Base-by-base conservation (phyloP, 2,329 filamentous ascomycete species). In the Talaromyces sp. region DNA sequence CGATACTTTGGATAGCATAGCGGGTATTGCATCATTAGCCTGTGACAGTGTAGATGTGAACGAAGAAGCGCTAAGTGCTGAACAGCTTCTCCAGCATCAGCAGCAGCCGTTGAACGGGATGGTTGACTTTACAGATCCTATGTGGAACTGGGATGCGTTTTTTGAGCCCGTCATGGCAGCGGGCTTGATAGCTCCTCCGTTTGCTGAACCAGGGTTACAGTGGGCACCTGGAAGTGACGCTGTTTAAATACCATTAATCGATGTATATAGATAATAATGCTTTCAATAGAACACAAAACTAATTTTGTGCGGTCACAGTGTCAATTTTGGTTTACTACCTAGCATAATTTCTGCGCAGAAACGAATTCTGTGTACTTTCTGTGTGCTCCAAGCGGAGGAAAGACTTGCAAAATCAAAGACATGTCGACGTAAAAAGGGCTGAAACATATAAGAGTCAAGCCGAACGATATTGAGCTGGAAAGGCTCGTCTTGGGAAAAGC, bases 1-100 rank as follows among this genome's bases (percentile, higher is more conserved):
- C 7, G 59, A 55, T 1, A 50, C 66, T 38, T 58, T 70, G 6
- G 68, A 69, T 21, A n/a, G 52, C 26, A 53, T 54, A n/a, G 41
- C 53, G 11, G 17, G 55, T 14, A 17, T 29, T 52, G 14, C 24
- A 52, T 11, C 24, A 9, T 17, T n/a, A 10, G 24, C 29, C 12
- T 14, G 3, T 41, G 53, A 55, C 38, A 35, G 11, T 35, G 19
- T 21, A 9, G 19, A 21, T 21, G 43, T 46, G 14, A 24, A 46
- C 11, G 43, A 46, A 38, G 35, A 38, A 17, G 17, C 35, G 6
- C 17, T 38, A 14, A 7, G 35, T 14, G 6, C 35, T 38, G 35
- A 38, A 1, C 35, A 38, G 43, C n/a, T 24, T 46, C 43, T 21
- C n/a, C 43, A 46, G 43, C 19, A 46, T 3, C 43, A 46, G 19